Evolutionary conservation across 805 yeast species (phyloP).

Genomic region (Gaillardinia entomophila): DNA sequence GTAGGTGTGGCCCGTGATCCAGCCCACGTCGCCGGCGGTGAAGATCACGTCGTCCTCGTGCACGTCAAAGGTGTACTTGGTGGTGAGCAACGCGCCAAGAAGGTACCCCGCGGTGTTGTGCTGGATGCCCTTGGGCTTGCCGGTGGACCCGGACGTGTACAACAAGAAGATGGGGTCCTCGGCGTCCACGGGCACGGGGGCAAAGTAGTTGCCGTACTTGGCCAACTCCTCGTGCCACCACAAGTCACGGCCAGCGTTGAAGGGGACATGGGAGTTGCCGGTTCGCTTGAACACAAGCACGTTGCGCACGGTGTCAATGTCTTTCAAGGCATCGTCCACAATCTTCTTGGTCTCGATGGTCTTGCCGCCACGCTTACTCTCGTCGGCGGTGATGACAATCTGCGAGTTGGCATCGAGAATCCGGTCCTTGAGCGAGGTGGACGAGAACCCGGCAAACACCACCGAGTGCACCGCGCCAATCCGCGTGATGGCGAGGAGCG

Average conservation of each 20-base stretch:
- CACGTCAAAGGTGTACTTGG: constrained; percentile 89
- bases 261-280: constrained; percentile 64
- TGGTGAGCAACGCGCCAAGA: constrained; percentile 85
- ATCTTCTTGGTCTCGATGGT: constrained; percentile 86
- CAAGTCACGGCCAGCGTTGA: constrained; percentile 75
- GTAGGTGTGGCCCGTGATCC: constrained; percentile 98
- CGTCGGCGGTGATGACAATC: constrained; percentile 90
- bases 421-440: constrained; percentile 89
- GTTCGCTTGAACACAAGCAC: constrained; percentile 89
- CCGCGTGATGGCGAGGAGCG: constrained; percentile 91
- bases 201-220: constrained; percentile 77
- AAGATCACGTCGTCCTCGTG: constrained; percentile 83
- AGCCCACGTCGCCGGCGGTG: constrained; percentile 98
- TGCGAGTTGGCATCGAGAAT: constrained; percentile 80
- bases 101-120: constrained; percentile 94
- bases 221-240: constrained; percentile 93
- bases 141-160: constrained; percentile 97
- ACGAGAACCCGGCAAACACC: constrained; percentile 93
- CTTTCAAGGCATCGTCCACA: constrained; percentile 86
- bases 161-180: constrained; percentile 95
- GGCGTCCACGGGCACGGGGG: constrained; percentile 80
- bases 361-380: constrained; percentile 94
- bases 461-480: constrained; percentile 96
- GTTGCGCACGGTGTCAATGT: constrained; percentile 69
- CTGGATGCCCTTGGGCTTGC: constrained; percentile 96